Conservation (phyloP, 192 early-diverging fungal genomes). For the Dispira simplex region DNA sequence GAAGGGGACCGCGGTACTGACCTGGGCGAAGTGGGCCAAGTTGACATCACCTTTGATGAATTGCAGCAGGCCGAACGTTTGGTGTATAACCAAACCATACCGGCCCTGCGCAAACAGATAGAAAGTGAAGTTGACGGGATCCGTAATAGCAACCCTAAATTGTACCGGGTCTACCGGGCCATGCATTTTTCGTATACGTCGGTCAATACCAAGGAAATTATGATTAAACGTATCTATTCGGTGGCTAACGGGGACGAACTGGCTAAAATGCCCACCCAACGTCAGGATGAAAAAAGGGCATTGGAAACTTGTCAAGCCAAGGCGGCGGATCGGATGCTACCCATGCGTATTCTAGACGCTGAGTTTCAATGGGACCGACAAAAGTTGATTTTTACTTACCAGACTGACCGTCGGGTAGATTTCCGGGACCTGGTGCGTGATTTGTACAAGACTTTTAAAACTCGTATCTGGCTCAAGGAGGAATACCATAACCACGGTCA, state of each 20-base stretch:
- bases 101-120: conserved; percentile 14
- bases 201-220: conserved; percentile 44
- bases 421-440: conserved; percentile 93
- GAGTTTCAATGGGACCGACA: conserved; percentile 98
- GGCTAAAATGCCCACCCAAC: conserved; percentile 59
- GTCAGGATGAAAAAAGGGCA: conserved; percentile 81
- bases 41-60: conserved; percentile 40
- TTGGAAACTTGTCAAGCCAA: conserved; percentile 76
- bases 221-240: conserved; percentile 83
- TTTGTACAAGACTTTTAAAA: conserved; percentile 95
- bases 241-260: conserved; percentile 69
- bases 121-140: conserved; percentile 34
- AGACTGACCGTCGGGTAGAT: conserved; percentile 71
- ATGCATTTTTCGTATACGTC: conserved; percentile 2
- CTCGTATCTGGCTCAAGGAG: conserved; percentile 79
- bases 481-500: background rate
- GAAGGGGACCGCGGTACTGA: conserved; percentile 87
- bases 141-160: conserved; percentile 28
- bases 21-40: conserved; percentile 71
- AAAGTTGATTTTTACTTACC: conserved; percentile 93
- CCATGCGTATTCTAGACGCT: conserved; percentile 93
- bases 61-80: conserved; percentile 24
- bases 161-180: conserved; percentile 15
- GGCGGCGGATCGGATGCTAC: conserved; percentile 75
- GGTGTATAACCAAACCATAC: conserved; percentile 16